Percentiles rank a stretch among this genome's conserved stretches.
phyloP scores from a whole-genome alignment of 768 basidiomycete species.

The Pleurotus citrinopileatus region DNA sequence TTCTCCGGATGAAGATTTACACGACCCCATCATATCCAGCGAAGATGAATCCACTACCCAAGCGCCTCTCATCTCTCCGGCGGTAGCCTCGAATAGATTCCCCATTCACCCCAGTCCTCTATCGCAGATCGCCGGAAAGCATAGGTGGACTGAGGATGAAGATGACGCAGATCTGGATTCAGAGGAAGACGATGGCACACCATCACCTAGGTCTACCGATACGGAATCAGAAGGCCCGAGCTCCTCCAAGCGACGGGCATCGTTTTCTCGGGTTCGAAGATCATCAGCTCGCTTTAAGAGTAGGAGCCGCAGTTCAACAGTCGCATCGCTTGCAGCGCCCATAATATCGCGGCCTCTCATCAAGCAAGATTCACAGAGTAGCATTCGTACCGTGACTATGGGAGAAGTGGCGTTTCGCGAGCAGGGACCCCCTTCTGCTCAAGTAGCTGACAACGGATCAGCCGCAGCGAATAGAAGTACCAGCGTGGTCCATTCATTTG shows the following conservation, averaged over 20 bases:
- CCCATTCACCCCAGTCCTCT: constrained; percentile 62
- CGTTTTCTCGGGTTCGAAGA: constrained; percentile 30
- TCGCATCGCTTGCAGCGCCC: constrained; percentile 56
- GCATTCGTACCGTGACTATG: constrained; percentile 69
- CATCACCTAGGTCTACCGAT: constrained; percentile 67
- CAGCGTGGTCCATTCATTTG: neutral
- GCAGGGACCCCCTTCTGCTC: constrained; percentile 12
- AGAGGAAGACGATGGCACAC: constrained; percentile 50
- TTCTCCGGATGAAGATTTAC: constrained; percentile 37
- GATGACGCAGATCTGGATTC: constrained; percentile 29
- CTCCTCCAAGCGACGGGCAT: constrained; percentile 27
- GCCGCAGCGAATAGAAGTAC: constrained; percentile 4
- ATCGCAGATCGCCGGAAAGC: constrained; percentile 53
- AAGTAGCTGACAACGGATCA: neutral
- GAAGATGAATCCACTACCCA: constrained; percentile 30
- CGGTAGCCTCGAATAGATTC: constrained; percentile 23
- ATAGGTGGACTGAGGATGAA: constrained; percentile 54
- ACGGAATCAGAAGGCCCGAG: constrained; percentile 48
- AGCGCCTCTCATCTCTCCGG: constrained; percentile 31
- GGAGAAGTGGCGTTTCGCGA: constrained; percentile 42
- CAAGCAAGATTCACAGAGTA: constrained; percentile 59
- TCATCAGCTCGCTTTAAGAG: constrained; percentile 31
- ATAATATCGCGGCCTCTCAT: constrained; percentile 25
- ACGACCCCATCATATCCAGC: constrained; percentile 28
- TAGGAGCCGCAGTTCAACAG: constrained; percentile 64